phyloP scores from a whole-genome alignment of 768 basidiomycete species.

The Dentipellis sp. region DNA sequence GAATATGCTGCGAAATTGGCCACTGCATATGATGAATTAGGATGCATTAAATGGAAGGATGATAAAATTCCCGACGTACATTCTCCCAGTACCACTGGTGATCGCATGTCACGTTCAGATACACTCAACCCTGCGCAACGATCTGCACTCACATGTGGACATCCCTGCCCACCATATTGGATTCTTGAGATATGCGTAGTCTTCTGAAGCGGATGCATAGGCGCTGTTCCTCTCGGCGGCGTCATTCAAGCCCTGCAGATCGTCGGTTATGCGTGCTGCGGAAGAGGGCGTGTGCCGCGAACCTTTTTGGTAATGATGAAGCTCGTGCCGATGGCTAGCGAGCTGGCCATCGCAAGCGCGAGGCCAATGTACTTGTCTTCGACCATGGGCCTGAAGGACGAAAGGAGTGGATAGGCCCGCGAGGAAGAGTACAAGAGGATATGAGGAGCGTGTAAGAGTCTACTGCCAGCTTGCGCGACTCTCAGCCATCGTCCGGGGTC shows the following conservation, averaged over 20 bases:
- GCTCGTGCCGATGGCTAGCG: conserved; percentile 85
- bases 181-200: conserved; percentile 79
- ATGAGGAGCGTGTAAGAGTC: too few relatives aligned
- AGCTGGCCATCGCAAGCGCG: conserved; percentile 76
- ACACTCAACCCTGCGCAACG: neutral
- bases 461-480: too few relatives aligned
- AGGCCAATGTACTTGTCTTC: conserved; percentile 97
- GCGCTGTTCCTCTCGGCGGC: conserved; percentile 49
- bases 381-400: conserved; percentile 37
- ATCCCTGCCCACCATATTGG: conserved; percentile 98
- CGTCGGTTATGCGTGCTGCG: conserved; percentile 4
- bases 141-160: conserved; percentile 61
- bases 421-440: too few relatives aligned
- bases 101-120: neutral
- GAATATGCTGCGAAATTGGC: conserved; percentile 96
- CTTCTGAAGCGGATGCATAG: conserved; percentile 42
- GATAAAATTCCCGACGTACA: conserved; percentile 32
- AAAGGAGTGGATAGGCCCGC: neutral
- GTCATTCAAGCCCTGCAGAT: conserved; percentile 75
- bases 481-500: too few relatives aligned
- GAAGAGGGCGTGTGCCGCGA: conserved; percentile 7
- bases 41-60: neutral
- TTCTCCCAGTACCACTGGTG: conserved; percentile 86
- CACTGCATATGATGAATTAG: conserved; percentile 28
- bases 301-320: conserved; percentile 99